Evolutionary conservation across 345 rosid species (phyloP).

Genomic region (Ricinus communis): DNA sequence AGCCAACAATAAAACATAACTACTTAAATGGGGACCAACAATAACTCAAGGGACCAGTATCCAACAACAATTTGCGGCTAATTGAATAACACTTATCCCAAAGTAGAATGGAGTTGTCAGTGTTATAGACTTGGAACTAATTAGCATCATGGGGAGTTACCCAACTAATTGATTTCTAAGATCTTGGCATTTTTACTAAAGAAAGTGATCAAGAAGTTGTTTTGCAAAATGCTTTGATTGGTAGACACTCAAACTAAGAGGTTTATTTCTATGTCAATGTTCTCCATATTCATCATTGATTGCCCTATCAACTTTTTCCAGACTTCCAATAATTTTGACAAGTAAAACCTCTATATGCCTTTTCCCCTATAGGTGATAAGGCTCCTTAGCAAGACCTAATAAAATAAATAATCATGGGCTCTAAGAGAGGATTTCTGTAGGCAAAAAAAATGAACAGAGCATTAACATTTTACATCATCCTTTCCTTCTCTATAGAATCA

Average conservation of each 20-base stretch:
- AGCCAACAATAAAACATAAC: slow-evolving; percentile 10
- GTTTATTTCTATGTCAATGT: background rate
- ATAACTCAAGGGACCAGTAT: background rate
- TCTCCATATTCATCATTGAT: background rate
- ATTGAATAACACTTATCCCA: background rate
- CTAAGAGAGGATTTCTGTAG: background rate
- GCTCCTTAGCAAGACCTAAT: background rate
- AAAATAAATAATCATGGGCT: background rate
- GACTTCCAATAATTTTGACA: background rate
- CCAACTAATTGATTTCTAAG: background rate
- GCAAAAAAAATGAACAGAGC: background rate
- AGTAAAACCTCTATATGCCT: background rate
- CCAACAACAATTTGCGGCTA: background rate
- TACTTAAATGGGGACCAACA: background rate
- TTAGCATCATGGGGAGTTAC: background rate
- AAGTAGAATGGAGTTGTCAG: background rate
- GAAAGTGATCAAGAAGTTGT: background rate
- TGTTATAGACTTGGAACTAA: background rate
- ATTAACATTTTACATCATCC: background rate
- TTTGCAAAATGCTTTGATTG: background rate
- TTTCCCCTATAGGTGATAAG: background rate
- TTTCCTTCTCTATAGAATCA: background rate
- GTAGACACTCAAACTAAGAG: background rate
- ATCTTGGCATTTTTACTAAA: background rate
- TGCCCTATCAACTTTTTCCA: background rate